These are phyloP conservation scores for Climacium dendroides DNA, from an alignment of 225 moss, liverwort and hornwort genomes.

Conservation along the genomic window DNA sequence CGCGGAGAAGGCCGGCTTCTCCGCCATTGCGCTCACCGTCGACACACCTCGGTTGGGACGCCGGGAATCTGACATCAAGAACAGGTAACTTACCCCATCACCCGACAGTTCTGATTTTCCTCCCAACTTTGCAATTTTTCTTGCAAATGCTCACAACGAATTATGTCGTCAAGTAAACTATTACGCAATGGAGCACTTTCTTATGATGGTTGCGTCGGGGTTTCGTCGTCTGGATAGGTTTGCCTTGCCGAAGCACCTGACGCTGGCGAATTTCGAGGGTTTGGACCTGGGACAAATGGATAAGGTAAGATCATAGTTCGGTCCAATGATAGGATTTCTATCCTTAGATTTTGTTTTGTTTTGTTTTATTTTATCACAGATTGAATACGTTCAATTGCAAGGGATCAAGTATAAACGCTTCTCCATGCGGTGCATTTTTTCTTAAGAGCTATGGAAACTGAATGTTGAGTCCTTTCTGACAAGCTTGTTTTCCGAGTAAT, in stretches of 20 bases:
- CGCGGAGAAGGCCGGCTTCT: constrained; percentile 64
- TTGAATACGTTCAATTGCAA: not conserved
- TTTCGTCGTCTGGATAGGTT: constrained; percentile 22
- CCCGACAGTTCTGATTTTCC: not conserved
- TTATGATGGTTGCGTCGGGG: not conserved
- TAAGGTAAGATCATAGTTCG: constrained; percentile 6
- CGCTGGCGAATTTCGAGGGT: constrained; percentile 57
- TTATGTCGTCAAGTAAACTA: not conserved
- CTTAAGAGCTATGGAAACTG: not conserved
- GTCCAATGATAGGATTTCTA: not conserved
- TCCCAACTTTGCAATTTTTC: not conserved
- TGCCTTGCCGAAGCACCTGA: constrained; percentile 49
- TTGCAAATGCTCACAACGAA: not conserved
- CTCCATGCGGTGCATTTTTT: not conserved
- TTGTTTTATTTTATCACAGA: not conserved
- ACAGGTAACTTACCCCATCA: constrained; percentile 16
- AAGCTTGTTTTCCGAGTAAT: not conserved
- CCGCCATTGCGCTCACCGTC: constrained; percentile 71
- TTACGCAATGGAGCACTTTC: not conserved
- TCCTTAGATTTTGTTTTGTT: too few species aligned
- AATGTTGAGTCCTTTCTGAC: not conserved
- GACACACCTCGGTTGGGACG: constrained; percentile 61
- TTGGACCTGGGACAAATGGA: constrained; percentile 53
- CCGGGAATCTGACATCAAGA: constrained; percentile 74
- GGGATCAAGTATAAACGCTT: too few species aligned